phyloP scores from a whole-genome alignment of 2,329 filamentous ascomycete species.

The Microcyclospora tardicrescens region DNA sequence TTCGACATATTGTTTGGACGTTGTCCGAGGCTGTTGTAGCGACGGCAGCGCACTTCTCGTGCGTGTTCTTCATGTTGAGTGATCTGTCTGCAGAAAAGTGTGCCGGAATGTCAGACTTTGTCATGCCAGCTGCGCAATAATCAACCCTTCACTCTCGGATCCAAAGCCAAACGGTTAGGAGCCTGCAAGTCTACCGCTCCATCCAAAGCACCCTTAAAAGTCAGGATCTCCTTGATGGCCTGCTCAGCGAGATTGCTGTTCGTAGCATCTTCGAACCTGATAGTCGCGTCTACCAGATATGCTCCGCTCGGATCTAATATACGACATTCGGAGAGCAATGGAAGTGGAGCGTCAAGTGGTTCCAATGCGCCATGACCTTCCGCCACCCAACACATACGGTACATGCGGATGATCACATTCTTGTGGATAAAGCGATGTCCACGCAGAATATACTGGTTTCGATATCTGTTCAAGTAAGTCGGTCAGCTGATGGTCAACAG shows the following conservation, averaged over 20 bases:
- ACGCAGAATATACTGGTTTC: conserved; percentile 42
- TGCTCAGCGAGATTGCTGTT: conserved; percentile 41
- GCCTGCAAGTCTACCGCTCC: conserved; percentile 44
- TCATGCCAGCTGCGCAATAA: no score
- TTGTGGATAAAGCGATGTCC: conserved; percentile 46
- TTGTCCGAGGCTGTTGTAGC: no score
- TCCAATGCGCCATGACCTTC: conserved; percentile 9
- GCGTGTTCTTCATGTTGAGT: no score
- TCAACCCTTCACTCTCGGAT: conserved; percentile 40
- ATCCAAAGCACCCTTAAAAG: conserved; percentile 42
- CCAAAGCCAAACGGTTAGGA: conserved; percentile 45
- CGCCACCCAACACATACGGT: conserved; percentile 37
- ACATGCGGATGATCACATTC: conserved; percentile 44
- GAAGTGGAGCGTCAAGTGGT: conserved; percentile 25
- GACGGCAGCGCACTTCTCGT: no score
- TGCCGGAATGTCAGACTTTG: no score
- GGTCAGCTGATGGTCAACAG: background rate
- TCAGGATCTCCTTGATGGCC: conserved; percentile 42
- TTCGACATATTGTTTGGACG: no score
- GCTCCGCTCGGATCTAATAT: conserved; percentile 44
- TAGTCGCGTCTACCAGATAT: conserved; percentile 45
- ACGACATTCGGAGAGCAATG: conserved; percentile 30
- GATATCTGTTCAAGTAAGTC: conserved; percentile 3
- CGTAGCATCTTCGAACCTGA: conserved; percentile 43
- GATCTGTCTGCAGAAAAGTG: no score